Conservation (phyloP, 2,329 filamentous ascomycete genomes). For the Plenodomus tracheiphilus region DNA sequence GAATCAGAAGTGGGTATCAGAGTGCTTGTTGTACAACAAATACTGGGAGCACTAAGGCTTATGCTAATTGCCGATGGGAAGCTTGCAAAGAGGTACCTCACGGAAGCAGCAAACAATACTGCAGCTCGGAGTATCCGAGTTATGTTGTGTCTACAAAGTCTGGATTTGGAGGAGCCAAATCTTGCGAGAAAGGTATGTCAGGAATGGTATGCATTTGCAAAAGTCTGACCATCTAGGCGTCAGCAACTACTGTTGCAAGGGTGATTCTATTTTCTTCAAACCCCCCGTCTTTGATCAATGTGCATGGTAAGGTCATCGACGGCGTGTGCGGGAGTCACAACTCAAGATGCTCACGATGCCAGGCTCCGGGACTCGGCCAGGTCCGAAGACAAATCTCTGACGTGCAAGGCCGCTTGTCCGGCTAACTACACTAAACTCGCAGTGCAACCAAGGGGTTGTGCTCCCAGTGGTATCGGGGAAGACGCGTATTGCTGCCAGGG, state of each 20-base stretch:
- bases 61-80: neutral
- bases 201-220: too few relatives aligned
- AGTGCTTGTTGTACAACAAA: neutral
- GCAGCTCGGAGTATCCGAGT: neutral
- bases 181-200: too few relatives aligned
- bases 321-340: neutral
- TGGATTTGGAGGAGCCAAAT: neutral
- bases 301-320: neutral
- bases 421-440: slow-evolving; percentile 1
- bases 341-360: neutral
- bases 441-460: neutral
- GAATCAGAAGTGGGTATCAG: neutral
- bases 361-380: neutral
- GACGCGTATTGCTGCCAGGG: slow-evolving; percentile 4
- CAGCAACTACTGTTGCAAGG: neutral
- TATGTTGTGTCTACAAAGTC: neutral
- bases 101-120: neutral
- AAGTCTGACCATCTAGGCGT: neutral
- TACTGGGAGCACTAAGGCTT: neutral
- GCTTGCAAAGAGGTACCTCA: neutral
- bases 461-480: neutral
- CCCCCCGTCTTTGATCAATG: neutral
- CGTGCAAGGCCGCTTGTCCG: slow-evolving; percentile 4
- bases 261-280: neutral
- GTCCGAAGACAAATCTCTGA: neutral